Evolutionary conservation across 306 rosid species (phyloP).

Genomic region (Astragalus membranaceus): DNA sequence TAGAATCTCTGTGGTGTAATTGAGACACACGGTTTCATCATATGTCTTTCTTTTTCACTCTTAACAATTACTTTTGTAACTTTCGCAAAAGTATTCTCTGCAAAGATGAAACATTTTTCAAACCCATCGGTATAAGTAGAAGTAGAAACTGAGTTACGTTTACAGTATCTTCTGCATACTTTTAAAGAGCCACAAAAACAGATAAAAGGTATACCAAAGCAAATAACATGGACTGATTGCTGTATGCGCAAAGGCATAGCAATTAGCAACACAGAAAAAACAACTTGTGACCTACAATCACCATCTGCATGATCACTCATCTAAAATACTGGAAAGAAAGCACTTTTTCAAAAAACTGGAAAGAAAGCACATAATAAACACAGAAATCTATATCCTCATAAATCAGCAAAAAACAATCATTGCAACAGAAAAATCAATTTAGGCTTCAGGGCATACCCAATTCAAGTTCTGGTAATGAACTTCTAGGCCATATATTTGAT

Average conservation of each 20-base stretch:
- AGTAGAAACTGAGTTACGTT: neutral
- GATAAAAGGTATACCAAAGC: neutral
- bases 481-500: constrained; percentile 83
- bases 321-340: neutral
- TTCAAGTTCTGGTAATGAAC: constrained; percentile 79
- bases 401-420: constrained; percentile 14
- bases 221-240: neutral
- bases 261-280: neutral
- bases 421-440: constrained; percentile 8
- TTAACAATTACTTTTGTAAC: neutral
- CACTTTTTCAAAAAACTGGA: neutral
- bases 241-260: neutral
- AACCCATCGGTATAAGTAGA: neutral
- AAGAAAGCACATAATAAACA: neutral
- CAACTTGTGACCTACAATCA: constrained; percentile 6
- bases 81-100: neutral
- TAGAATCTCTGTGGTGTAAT: no score
- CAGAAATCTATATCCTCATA: neutral
- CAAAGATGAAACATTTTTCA: constrained; percentile 9
- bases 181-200: constrained; percentile 7
- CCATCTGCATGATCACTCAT: neutral
- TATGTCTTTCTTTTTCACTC: no score
- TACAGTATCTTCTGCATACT: neutral
- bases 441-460: constrained; percentile 43
- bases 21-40: no score